Conservation (phyloP, 139 green algal genomes). For the Zygnema cylindricum region DNA sequence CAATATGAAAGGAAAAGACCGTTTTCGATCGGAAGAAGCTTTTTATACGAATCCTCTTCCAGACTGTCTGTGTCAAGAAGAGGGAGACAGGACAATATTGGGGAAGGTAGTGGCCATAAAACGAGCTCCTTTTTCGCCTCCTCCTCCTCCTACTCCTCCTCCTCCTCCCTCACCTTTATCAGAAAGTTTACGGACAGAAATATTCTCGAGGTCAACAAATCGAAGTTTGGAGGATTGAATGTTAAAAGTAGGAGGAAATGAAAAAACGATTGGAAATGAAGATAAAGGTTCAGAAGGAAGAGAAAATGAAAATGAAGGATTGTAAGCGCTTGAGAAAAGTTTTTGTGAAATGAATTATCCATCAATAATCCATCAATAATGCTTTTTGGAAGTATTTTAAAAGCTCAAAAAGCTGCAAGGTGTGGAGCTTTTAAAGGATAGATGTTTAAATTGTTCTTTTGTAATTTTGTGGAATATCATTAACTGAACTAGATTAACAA, state of each 20-base stretch:
- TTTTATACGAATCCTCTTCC: constrained; percentile 53
- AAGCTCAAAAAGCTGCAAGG: no score
- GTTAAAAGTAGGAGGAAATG: neutral
- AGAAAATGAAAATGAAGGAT: neutral
- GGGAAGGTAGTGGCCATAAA: neutral
- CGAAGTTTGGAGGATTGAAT: neutral
- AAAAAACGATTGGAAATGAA: neutral
- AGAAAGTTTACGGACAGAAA: no score
- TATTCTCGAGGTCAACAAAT: no score
- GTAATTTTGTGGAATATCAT: no score
- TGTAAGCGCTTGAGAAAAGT: neutral
- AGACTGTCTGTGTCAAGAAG: constrained; percentile 32
- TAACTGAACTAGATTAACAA: no score
- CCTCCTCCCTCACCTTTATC: neutral
- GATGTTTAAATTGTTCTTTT: no score
- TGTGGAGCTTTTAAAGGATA: no score
- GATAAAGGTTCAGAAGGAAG: neutral
- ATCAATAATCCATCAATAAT: no score
- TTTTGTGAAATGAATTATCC: no score
- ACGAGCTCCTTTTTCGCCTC: neutral
- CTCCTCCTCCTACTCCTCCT: neutral
- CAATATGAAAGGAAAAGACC: neutral
- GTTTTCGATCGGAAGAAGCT: constrained; percentile 14
- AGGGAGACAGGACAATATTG: neutral
- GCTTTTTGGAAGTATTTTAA: no score